Evolutionary conservation across 2,329 filamentous ascomycete genomes (phyloP), one percentile per base, ranked within the genome.

Genomic region (Diaporthe ilicicola): DNA sequence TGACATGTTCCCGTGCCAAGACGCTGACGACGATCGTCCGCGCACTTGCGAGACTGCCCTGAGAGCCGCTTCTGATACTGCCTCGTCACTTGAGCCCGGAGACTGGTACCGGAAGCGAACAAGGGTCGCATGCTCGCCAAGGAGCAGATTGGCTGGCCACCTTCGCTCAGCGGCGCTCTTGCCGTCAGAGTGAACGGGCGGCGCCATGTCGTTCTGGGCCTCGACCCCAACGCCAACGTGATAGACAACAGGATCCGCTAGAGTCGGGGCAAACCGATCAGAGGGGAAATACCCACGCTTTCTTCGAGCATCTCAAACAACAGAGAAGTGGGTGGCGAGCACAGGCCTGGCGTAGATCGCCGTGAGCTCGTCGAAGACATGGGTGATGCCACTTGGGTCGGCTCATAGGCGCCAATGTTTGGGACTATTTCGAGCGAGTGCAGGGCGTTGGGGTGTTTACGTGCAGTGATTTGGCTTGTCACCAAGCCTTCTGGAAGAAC

Each of bases 341-440:
- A 54, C 55, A 64, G 44, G 54, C 62, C 62, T 29, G 62, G 34
- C 46, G 27, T 48, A 34, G 70, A 67, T 70, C 59, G 24, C 44
- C 46, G 48, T 15, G 44, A n/a, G 27, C 46, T 54, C 59, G 27
- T 54, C 42, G 22, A 22, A 48, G 69, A 55, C 69, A 67, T 68
- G 67, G 70, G 42, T 70, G 13, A 70, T 72, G 67, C 67, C 70
- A 62, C 42, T 46, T 32, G 59, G 42, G 15, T 19, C n/a, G 67
- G 32, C 37, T 50, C 39, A 48, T 32, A 62, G 46, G 59, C 61
- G 70, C 70, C 67, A 48, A 50, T 44, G 44, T 72, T 67, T 70
- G 62, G 53, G 19, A 67, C 53, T 24, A 70, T 42, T 24, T 51
- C 62, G 59, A 46, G 48, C 62, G 53, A 46, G 22, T 13, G 48